Evolutionary conservation across 192 early-diverging fungal species (phyloP).

Genomic region (Coemansia asiatica): DNA sequence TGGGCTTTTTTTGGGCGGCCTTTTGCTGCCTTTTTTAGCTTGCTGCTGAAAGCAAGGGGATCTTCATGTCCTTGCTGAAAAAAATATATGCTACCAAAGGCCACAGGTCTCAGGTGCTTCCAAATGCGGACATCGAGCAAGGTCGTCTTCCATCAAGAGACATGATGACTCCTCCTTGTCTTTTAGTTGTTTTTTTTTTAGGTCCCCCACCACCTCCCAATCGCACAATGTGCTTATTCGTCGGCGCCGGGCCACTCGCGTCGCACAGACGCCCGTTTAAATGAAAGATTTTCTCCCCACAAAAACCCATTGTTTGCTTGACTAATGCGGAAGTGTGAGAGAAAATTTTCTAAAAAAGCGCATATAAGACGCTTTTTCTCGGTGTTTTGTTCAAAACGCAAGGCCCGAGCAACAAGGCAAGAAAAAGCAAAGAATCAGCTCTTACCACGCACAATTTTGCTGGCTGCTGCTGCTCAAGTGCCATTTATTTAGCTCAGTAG

Average conservation of each 20-base stretch:
- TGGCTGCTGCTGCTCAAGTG: background rate
- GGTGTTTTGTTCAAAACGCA: background rate
- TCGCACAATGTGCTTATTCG: background rate
- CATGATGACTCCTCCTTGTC: background rate
- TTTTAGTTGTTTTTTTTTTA: too few relatives aligned
- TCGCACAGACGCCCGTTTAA: conserved; percentile 6
- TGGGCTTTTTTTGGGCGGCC: too few relatives aligned
- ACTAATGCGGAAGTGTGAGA: background rate
- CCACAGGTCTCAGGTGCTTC: too few relatives aligned
- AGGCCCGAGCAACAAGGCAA: background rate
- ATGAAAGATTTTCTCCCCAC: background rate
- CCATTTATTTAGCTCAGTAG: background rate
- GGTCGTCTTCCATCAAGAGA: too few relatives aligned
- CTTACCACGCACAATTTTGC: background rate
- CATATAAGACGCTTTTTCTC: background rate
- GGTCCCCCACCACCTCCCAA: background rate
- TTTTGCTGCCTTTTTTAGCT: background rate
- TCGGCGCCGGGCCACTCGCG: conserved; percentile 5
- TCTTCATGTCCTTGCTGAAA: background rate
- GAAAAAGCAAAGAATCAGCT: background rate
- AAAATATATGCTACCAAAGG: too few relatives aligned
- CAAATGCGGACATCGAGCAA: too few relatives aligned
- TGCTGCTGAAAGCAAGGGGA: background rate
- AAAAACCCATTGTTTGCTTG: background rate
- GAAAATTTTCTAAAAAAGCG: background rate